Conservation (phyloP, 2,329 filamentous ascomycete species). For the Diaporthe australafricana region DNA sequence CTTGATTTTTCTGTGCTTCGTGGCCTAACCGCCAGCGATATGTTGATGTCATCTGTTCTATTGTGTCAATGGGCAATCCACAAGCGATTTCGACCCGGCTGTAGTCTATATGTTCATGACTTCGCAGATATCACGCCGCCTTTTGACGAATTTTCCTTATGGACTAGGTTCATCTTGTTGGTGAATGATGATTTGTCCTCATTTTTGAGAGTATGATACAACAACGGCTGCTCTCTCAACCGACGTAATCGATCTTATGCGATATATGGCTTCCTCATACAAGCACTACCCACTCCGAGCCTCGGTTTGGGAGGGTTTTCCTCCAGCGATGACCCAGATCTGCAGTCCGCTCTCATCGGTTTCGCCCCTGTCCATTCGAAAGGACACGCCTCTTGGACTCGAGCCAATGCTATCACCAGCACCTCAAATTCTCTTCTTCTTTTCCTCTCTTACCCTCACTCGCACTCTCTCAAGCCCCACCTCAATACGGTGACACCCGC, state of each 20-base stretch:
- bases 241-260: neutral
- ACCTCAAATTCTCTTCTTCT: neutral
- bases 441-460: neutral
- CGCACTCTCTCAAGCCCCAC: neutral
- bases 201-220: constrained; percentile 9
- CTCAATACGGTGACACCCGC: constrained; percentile 61
- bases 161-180: neutral
- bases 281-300: neutral
- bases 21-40: neutral
- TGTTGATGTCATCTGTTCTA: neutral
- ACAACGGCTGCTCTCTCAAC: constrained; percentile 3
- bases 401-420: neutral
- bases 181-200: neutral
- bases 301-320: neutral
- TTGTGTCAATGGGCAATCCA: neutral
- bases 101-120: too few species aligned
- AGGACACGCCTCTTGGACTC: neutral
- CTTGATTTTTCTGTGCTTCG: too few species aligned
- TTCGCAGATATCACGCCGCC: too few species aligned
- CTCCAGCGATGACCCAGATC: neutral
- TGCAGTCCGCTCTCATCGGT: neutral
- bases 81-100: neutral
- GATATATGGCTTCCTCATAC: neutral
- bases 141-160: neutral
- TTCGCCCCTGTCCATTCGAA: neutral